A percentile compares a stretch with the other conserved stretches of the same genome.
phyloP scores from a whole-genome alignment of 2,329 filamentous ascomycete species.

The Myriosclerotinia curreyana region DNA sequence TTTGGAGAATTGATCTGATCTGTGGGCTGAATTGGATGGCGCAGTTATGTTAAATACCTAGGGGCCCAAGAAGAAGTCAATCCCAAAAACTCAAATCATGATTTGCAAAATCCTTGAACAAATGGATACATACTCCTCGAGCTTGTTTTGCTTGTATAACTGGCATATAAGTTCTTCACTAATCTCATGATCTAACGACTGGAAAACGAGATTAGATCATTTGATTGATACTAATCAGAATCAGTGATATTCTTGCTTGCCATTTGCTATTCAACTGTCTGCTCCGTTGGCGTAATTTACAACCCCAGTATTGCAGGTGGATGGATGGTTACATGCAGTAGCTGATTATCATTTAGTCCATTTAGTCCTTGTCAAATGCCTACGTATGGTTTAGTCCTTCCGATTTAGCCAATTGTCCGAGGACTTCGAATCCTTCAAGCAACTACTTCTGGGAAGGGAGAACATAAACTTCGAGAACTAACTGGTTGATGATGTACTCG shows the following conservation, averaged over 20 bases:
- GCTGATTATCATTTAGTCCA: background rate
- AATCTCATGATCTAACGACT: background rate
- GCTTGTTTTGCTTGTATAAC: background rate
- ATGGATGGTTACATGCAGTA: slow-evolving; percentile 6
- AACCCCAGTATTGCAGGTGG: slow-evolving; percentile 8
- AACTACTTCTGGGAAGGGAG: background rate
- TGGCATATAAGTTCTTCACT: background rate
- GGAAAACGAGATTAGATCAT: background rate
- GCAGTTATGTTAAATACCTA: background rate
- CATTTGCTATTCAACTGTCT: slow-evolving; percentile 1
- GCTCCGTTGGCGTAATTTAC: background rate
- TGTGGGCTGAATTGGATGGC: slow-evolving; percentile 6
- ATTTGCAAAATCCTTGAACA: slow-evolving; percentile 1
- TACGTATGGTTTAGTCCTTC: background rate
- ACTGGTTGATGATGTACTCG: background rate
- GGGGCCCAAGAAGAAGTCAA: background rate
- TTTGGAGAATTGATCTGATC: background rate
- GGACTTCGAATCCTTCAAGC: slow-evolving; percentile 4
- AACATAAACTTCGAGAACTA: background rate
- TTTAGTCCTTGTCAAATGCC: background rate
- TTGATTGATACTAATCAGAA: background rate
- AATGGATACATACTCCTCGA: background rate
- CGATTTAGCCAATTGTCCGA: background rate
- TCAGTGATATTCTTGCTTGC: background rate
- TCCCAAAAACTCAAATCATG: background rate